Conservation (phyloP, 2,329 filamentous ascomycete genomes). For the Calonectria fujianensis region DNA sequence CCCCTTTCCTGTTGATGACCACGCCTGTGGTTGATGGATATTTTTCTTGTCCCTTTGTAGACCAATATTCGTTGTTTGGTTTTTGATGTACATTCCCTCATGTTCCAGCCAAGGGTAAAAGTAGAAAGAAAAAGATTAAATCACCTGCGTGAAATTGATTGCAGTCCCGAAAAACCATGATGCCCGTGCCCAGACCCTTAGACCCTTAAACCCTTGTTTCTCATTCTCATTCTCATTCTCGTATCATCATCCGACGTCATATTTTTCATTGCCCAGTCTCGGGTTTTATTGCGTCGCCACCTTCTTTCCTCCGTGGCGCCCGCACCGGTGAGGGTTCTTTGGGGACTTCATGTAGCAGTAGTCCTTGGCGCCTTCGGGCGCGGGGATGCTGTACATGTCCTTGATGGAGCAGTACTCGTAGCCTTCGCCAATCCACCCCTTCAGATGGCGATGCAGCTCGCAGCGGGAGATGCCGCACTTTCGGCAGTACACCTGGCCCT, state of each 20-base stretch:
- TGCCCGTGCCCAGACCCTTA: background rate
- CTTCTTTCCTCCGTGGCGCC: constrained; percentile 68
- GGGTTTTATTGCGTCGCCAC: constrained; percentile 34
- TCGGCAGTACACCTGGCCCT: constrained; percentile 77
- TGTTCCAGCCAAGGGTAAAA: constrained; percentile 20
- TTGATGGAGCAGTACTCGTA: constrained; percentile 78
- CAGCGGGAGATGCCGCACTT: constrained; percentile 78
- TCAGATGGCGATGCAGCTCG: constrained; percentile 78
- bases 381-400: constrained; percentile 72
- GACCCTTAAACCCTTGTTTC: too few relatives aligned
- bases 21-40: constrained; percentile 7
- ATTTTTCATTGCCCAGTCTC: background rate
- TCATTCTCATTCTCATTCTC: constrained; percentile 22
- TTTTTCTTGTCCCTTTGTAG: background rate
- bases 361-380: constrained; percentile 66
- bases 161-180: background rate
- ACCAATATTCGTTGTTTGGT: background rate
- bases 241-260: constrained; percentile 27
- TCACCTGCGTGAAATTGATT: background rate
- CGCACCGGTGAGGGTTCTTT: constrained; percentile 74
- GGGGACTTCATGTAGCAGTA: constrained; percentile 78
- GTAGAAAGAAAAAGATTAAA: background rate
- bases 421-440: constrained; percentile 74
- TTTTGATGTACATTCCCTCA: constrained; percentile 18
- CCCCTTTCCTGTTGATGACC: background rate